Conservation (phyloP, 257 asterid species). For the Pogostemon cablin region DNA sequence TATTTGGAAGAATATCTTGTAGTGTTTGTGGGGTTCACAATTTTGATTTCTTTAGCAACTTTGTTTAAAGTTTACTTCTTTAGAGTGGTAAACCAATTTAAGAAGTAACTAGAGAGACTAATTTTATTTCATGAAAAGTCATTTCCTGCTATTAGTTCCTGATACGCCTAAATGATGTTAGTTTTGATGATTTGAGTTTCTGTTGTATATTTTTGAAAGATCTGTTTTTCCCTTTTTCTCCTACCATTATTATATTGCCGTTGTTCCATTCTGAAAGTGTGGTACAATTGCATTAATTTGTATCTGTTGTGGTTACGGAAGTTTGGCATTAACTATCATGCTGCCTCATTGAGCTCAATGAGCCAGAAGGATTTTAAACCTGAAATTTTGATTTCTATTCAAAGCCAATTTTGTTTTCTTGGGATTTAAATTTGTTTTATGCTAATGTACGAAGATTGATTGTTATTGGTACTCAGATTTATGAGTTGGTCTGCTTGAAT, state of each 20-base stretch:
- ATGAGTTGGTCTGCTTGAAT: background rate
- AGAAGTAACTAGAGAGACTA: slow-evolving; percentile 23
- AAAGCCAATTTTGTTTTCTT: background rate
- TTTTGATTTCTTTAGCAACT: slow-evolving; percentile 26
- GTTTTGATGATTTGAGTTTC: slow-evolving; percentile 20
- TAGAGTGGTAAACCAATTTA: slow-evolving; percentile 29
- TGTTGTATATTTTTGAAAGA: slow-evolving; percentile 43
- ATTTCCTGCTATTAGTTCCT: slow-evolving; percentile 36
- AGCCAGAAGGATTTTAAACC: slow-evolving; percentile 10
- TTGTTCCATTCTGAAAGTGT: background rate
- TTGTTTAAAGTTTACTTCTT: slow-evolving; percentile 36
- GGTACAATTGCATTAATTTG: background rate
- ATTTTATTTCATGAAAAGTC: slow-evolving; percentile 11
- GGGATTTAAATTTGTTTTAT: slow-evolving; percentile 16
- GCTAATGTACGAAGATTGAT: slow-evolving; percentile 11
- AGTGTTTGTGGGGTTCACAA: slow-evolving; percentile 41
- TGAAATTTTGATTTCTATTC: slow-evolving; percentile 13
- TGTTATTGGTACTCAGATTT: slow-evolving; percentile 11
- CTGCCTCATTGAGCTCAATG: slow-evolving; percentile 24
- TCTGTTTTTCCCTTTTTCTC: slow-evolving; percentile 34
- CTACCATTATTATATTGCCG: background rate
- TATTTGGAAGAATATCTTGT: slow-evolving; percentile 35
- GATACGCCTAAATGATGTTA: slow-evolving; percentile 33
- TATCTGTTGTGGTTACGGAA: slow-evolving; percentile 13
- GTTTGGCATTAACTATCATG: slow-evolving; percentile 19